A percentile compares a stretch with the other conserved stretches of the same genome.
These are phyloP conservation scores for Sphaerulina vaccinii DNA, from an alignment of 2,329 filamentous ascomycete species.

Conservation along the genomic window DNA sequence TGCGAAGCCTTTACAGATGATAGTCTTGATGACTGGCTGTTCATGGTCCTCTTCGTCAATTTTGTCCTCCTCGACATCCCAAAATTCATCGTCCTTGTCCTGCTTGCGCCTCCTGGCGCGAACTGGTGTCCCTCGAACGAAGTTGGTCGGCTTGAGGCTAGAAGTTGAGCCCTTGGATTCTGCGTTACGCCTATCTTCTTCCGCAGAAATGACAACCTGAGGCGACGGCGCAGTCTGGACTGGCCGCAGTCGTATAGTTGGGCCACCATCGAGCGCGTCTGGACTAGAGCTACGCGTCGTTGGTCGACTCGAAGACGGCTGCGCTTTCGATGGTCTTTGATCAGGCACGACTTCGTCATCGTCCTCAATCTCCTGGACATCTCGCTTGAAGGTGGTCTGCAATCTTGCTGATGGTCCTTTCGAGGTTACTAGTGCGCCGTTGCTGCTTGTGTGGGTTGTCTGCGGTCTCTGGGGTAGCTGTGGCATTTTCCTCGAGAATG, in stretches of 20 bases:
- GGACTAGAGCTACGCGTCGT: slow-evolving; percentile 4
- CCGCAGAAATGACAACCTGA: background rate
- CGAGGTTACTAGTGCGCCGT: background rate
- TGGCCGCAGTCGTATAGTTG: slow-evolving; percentile 1
- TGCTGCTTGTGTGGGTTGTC: background rate
- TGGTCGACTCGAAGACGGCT: background rate
- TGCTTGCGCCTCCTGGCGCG: background rate
- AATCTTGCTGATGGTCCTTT: background rate
- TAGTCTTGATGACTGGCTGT: slow-evolving; percentile 2
- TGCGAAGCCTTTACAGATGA: slow-evolving; percentile 16
- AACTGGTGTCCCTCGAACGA: background rate
- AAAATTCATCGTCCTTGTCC: background rate
- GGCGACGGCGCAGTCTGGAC: slow-evolving; percentile 2
- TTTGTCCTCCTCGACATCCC: background rate
- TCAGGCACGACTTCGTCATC: background rate
- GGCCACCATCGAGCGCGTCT: slow-evolving; percentile 12
- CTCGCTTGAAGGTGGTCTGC: background rate
- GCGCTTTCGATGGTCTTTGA: background rate
- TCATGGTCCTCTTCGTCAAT: background rate
- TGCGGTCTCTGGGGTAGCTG: too few species aligned
- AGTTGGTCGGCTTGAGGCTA: background rate
- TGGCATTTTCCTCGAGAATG: too few species aligned
- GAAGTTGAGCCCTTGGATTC: background rate
- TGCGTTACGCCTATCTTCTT: background rate
- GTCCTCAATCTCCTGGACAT: background rate